phyloP scores from a whole-genome alignment of 805 yeast species.

The Ogataea pilisensis region DNA sequence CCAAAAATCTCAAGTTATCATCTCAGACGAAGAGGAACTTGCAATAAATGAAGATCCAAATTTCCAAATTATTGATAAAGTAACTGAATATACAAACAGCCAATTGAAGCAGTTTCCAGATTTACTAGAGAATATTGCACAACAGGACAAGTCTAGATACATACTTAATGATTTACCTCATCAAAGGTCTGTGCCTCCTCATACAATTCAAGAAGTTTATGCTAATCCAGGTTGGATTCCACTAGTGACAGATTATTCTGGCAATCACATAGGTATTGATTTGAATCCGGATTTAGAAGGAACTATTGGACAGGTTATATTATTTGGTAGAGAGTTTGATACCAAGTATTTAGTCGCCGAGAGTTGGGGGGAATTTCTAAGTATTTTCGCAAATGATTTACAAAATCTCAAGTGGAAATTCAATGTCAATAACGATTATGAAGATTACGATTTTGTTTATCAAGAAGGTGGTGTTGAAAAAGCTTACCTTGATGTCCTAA shows the following conservation, averaged over 20 bases:
- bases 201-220: slow-evolving; percentile 60
- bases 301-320: slow-evolving; percentile 77
- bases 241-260: slow-evolving; percentile 75
- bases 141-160: slow-evolving; percentile 26
- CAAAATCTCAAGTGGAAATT: slow-evolving; percentile 71
- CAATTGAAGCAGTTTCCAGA: slow-evolving; percentile 19
- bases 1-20: slow-evolving; percentile 3
- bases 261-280: slow-evolving; percentile 87
- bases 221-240: slow-evolving; percentile 91
- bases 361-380: slow-evolving; percentile 82
- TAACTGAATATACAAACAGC: slow-evolving; percentile 11
- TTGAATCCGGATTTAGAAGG: slow-evolving; percentile 73
- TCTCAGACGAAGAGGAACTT: slow-evolving; percentile 1
- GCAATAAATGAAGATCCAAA: slow-evolving; percentile 15
- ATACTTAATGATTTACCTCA: slow-evolving; percentile 39
- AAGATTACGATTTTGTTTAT: slow-evolving; percentile 65
- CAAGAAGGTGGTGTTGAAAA: slow-evolving; percentile 50
- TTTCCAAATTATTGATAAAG: slow-evolving; percentile 14
- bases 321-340: slow-evolving; percentile 90
- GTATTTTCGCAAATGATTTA: slow-evolving; percentile 76
- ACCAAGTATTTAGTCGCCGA: slow-evolving; percentile 77
- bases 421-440: slow-evolving; percentile 57
- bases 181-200: slow-evolving; percentile 71
- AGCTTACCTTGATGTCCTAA: slow-evolving; percentile 36
- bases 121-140: slow-evolving; percentile 25